A percentile compares a stretch with the other conserved stretches of the same genome.
Conservation (phyloP, 2,329 filamentous ascomycete genomes). For the Penicillium fuscoglaucum region DNA sequence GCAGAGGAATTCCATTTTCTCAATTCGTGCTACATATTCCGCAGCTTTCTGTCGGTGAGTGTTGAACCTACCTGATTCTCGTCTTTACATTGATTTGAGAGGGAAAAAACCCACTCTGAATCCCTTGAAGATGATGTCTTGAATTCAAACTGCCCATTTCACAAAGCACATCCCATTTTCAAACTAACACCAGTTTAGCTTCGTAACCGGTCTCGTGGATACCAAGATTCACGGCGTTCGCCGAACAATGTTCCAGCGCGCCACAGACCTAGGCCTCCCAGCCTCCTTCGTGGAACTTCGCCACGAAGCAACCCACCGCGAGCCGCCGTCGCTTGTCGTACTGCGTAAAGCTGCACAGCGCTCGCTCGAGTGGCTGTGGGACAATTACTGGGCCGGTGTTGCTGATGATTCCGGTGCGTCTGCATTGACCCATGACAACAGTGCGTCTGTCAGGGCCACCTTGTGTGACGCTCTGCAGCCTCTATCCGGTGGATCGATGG, state of each 20-base stretch:
- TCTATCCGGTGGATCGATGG: slow-evolving; percentile 12
- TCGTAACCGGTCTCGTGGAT: slow-evolving; percentile 49
- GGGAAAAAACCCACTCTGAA: background rate
- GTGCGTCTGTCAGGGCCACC: slow-evolving; percentile 19
- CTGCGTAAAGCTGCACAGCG: slow-evolving; percentile 68
- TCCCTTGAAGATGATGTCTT: background rate
- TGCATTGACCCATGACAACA: slow-evolving; percentile 12
- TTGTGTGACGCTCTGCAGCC: slow-evolving; percentile 23
- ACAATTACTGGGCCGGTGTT: slow-evolving; percentile 73
- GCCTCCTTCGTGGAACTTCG: slow-evolving; percentile 83
- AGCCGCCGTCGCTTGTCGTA: slow-evolving; percentile 73
- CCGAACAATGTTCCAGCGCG: slow-evolving; percentile 48
- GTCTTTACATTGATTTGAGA: background rate
- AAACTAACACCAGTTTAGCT: slow-evolving; percentile 29
- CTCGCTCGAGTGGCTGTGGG: slow-evolving; percentile 82
- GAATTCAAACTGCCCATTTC: background rate
- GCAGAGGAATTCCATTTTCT: slow-evolving; percentile 44
- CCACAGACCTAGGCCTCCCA: slow-evolving; percentile 43
- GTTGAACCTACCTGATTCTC: background rate
- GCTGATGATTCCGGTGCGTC: slow-evolving; percentile 27
- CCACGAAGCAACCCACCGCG: slow-evolving; percentile 88
- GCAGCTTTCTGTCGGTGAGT: slow-evolving; percentile 49
- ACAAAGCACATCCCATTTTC: slow-evolving; percentile 2
- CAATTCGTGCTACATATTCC: slow-evolving; percentile 47
- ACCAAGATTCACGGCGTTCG: slow-evolving; percentile 44